Conservation (phyloP, 2,329 filamentous ascomycete genomes). For the Polytolypa hystricis region DNA sequence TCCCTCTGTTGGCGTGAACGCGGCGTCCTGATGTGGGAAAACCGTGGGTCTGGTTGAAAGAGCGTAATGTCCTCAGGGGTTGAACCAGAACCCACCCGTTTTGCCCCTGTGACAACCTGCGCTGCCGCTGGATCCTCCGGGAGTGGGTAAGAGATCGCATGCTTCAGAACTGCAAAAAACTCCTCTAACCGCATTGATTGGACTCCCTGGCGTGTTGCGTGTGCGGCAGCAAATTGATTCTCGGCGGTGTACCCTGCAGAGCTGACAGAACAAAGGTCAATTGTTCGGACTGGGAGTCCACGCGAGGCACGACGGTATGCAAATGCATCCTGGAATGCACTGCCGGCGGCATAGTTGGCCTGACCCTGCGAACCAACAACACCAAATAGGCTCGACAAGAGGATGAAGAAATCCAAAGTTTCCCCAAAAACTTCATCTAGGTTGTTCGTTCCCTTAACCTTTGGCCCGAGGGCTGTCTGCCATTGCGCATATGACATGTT, state of each 20-base stretch:
- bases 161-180: no score
- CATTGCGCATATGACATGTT: conserved; percentile 9
- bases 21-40: no score
- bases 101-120: no score
- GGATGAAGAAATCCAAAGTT: conserved; percentile 8
- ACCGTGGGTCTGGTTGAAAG: no score
- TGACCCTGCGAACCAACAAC: conserved; percentile 3
- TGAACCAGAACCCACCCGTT: no score
- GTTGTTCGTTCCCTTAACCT: conserved; percentile 18
- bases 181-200: no score
- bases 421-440: conserved; percentile 9
- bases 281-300: conserved; percentile 1
- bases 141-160: no score
- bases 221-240: no score
- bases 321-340: conserved; percentile 6
- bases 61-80: no score
- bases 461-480: conserved; percentile 17
- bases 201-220: no score
- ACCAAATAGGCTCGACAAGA: conserved; percentile 4
- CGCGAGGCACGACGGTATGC: conserved; percentile 10
- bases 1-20: no score
- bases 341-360: conserved; percentile 6
- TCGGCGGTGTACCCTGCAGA: conserved; percentile 1
- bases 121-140: no score
- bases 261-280: conserved; percentile 5